Evolutionary conservation across 2,329 filamentous ascomycete species (phyloP), one percentile per base, ranked within the genome.

Genomic region (Mycocentrospora acerina): DNA sequence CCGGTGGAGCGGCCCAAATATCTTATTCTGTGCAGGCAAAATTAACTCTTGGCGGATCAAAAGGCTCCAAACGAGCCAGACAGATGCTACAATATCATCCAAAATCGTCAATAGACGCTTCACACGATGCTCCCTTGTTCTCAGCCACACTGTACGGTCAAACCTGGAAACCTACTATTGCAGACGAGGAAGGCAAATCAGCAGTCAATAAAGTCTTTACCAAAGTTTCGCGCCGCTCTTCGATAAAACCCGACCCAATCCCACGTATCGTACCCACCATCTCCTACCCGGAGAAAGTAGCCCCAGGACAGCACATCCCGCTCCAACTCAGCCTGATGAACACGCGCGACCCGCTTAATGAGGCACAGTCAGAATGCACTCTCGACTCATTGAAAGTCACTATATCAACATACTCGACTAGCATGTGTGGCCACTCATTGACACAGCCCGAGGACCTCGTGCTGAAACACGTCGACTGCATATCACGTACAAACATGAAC

Each of bases 301-400:
- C 56, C 4, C 60, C 64, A 7, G 60, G 61, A 12, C 59, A 66
- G 29, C 51, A 60, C 19, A 66, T 67, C 11, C 60, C 59, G 3
- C 38, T 67, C 2, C 40, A 48, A 3, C 42, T 67, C 3, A 55
- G 46, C 2, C 33, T 67, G 8, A 22, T 47, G 7, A 57, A 63
- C 14, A 49, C 45, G 7, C 49, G 51, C 8, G 53, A 57, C 19
- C 37, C 45, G 4, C 17, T 27, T 18, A 51, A 58, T n/a, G 41
- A 55, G 22, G 34, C 46, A 13, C 42, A 55, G 30, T 42, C 35
- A 22, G 37, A 46, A 27, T 65, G 59, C 35, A 48, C 35, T 14
- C 42, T 67, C 12, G 58, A 64, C 22, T 58, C 57, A 0, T 31
- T 67, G 0, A 48, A 41, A 4, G 51, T 66, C 19, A 55, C 48